Evolutionary conservation across 1,284 basidiomycete species (phyloP).

Genomic region (Ustilago curta): DNA sequence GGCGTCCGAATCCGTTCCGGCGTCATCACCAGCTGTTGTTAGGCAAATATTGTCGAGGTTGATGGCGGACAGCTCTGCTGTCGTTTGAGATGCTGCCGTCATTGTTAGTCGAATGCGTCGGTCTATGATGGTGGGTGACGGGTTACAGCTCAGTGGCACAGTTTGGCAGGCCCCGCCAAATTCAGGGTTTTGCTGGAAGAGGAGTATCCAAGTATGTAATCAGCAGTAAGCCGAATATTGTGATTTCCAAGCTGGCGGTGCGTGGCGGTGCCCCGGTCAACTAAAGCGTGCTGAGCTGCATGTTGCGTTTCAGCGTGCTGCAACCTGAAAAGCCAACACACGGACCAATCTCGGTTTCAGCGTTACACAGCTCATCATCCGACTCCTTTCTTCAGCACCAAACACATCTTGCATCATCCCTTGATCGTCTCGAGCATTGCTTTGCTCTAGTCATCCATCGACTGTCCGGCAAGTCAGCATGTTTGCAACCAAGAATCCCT

Average conservation of each 20-base stretch:
- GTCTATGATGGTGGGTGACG: background rate
- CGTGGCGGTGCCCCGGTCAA: constrained; percentile 20
- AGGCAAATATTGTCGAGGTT: constrained; percentile 34
- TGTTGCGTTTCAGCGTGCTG: constrained; percentile 10
- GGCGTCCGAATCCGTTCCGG: constrained; percentile 19
- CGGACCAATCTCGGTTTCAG: constrained; percentile 16
- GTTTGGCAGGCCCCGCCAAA: constrained; percentile 9
- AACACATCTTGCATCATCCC: background rate
- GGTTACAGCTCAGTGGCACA: constrained; percentile 12
- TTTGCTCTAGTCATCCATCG: background rate
- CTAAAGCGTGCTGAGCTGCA: constrained; percentile 5
- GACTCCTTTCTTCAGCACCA: background rate
- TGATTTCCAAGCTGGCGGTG: background rate
- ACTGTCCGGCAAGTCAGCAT: constrained; percentile 32
- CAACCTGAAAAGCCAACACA: constrained; percentile 8
- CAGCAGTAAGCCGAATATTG: constrained; percentile 12
- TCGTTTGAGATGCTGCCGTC: background rate
- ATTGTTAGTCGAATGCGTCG: background rate
- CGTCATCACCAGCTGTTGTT: constrained; percentile 12
- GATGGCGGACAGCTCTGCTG: constrained; percentile 19
- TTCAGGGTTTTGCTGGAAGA: constrained; percentile 10
- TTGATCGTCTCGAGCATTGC: constrained; percentile 2
- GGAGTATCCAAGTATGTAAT: constrained; percentile 14
- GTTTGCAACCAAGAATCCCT: constrained; percentile 76
- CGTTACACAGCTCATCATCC: background rate